Percentiles rank a stretch among this genome's conserved stretches.
Conservation (phyloP, 2,329 filamentous ascomycete genomes). For the Phyllosticta citrichinensis region DNA sequence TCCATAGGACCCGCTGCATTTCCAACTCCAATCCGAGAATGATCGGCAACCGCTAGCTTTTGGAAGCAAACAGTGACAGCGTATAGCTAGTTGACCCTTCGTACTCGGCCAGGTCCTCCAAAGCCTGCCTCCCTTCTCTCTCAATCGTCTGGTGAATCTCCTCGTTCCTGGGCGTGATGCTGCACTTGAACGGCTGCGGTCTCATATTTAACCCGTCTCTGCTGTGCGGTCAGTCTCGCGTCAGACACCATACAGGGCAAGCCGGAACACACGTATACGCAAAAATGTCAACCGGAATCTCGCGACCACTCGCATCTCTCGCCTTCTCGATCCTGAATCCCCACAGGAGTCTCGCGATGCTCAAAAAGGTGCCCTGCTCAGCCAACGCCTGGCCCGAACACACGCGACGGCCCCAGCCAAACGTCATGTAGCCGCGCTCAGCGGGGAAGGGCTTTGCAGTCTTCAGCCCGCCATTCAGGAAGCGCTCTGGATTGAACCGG, state of each 20-base stretch:
- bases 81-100: conserved; percentile 48
- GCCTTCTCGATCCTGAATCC: conserved; percentile 42
- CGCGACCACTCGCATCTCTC: conserved; percentile 32
- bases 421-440: conserved; percentile 44
- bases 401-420: conserved; percentile 46
- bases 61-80: conserved; percentile 28
- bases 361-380: conserved; percentile 51
- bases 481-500: conserved; percentile 25
- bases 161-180: conserved; percentile 40
- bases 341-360: conserved; percentile 48
- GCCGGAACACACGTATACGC: conserved; percentile 37
- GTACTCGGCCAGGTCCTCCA: conserved; percentile 42
- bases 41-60: conserved; percentile 34
- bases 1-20: no score
- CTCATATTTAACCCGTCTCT: conserved; percentile 51
- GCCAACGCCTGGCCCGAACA: conserved; percentile 51
- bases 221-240: conserved; percentile 8
- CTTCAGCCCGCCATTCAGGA: conserved; percentile 20
- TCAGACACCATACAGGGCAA: background rate
- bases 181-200: conserved; percentile 45
- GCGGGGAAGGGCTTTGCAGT: conserved; percentile 21
- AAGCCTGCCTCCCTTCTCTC: conserved; percentile 43
- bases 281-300: conserved; percentile 47
- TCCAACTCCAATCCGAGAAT: background rate
- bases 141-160: conserved; percentile 42